phyloP scores from a whole-genome alignment of 2,329 filamentous ascomycete genomes.

The Clathrospora elynae region DNA sequence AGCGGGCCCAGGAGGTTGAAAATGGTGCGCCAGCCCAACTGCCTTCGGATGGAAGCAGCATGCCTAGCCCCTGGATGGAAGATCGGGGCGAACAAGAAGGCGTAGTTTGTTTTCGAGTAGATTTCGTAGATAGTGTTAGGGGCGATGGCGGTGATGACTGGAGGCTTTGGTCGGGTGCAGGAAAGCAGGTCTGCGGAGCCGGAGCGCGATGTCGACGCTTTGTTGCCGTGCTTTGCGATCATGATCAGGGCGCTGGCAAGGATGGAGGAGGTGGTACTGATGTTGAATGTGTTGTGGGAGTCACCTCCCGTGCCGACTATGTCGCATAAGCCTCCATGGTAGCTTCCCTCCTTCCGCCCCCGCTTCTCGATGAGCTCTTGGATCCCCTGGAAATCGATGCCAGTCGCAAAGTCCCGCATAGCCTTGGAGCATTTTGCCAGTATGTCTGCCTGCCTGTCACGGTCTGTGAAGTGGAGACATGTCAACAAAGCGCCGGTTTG shows the following conservation, averaged over 20 bases:
- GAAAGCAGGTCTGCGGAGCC: slow-evolving; percentile 91
- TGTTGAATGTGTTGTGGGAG: slow-evolving; percentile 97
- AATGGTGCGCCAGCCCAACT: slow-evolving; percentile 92
- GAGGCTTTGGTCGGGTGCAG: slow-evolving; percentile 72
- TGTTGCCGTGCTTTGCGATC: slow-evolving; percentile 94
- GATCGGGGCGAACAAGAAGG: slow-evolving; percentile 92
- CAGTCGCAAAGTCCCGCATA: slow-evolving; percentile 80
- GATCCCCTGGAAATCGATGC: slow-evolving; percentile 69
- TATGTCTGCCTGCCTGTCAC: slow-evolving; percentile 83
- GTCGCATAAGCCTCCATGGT: slow-evolving; percentile 84
- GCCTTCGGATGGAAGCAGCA: slow-evolving; percentile 81
- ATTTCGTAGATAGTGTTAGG: slow-evolving; percentile 72
- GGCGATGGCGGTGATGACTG: slow-evolving; percentile 74
- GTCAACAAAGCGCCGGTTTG: slow-evolving; percentile 88
- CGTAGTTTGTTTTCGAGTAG: slow-evolving; percentile 84
- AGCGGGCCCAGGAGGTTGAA: slow-evolving; percentile 96
- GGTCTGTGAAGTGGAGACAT: slow-evolving; percentile 85
- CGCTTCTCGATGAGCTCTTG: slow-evolving; percentile 64
- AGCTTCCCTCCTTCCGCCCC: slow-evolving; percentile 70
- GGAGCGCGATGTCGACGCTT: slow-evolving; percentile 91
- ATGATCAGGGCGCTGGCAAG: slow-evolving; percentile 83
- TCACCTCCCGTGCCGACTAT: slow-evolving; percentile 98
- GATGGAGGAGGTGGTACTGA: slow-evolving; percentile 93
- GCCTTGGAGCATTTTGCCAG: slow-evolving; percentile 80
- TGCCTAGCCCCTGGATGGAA: slow-evolving; percentile 96